These are phyloP conservation scores for Bacidia gigantensis DNA, from an alignment of 495 filamentous ascomycete genomes.

Conservation along the genomic window DNA sequence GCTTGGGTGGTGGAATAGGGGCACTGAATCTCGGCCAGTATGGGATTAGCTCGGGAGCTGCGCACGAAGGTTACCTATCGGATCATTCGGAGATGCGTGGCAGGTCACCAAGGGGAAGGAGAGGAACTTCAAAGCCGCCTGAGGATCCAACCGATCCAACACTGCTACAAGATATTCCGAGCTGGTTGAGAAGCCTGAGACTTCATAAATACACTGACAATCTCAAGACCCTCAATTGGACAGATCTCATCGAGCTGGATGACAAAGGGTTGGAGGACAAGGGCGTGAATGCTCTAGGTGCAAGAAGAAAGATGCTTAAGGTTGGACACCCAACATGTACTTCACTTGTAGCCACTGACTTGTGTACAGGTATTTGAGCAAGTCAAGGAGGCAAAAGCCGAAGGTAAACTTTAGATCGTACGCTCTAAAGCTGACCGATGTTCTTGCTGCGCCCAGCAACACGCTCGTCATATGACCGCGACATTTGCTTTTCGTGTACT, in stretches of 20 bases:
- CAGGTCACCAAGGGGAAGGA: constrained; percentile 78
- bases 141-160: constrained; percentile 90
- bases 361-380: constrained; percentile 72
- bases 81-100: constrained; percentile 91
- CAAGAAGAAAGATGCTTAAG: constrained; percentile 96
- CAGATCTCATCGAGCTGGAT: constrained; percentile 79
- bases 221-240: constrained; percentile 93
- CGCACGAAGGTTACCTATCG: constrained; percentile 79
- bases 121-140: constrained; percentile 92
- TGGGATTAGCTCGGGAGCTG: constrained; percentile 40
- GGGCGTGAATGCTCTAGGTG: constrained; percentile 89
- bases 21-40: constrained; percentile 64
- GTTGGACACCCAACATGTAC: constrained; percentile 29
- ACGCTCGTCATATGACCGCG: no score
- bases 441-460: no score
- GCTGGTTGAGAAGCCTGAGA: constrained; percentile 86
- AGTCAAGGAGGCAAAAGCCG: constrained; percentile 65
- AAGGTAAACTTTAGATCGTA: constrained; percentile 41
- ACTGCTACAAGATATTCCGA: constrained; percentile 88
- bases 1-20: constrained; percentile 62
- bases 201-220: constrained; percentile 99
- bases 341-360: constrained; percentile 1
- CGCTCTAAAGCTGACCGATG: no score
- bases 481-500: no score
- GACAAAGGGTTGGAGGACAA: constrained; percentile 87